Evolutionary conservation across 116 monocot genomes (phyloP), one percentile per base, ranked within the genome.

Genomic region (Cymodocea nodosa): DNA sequence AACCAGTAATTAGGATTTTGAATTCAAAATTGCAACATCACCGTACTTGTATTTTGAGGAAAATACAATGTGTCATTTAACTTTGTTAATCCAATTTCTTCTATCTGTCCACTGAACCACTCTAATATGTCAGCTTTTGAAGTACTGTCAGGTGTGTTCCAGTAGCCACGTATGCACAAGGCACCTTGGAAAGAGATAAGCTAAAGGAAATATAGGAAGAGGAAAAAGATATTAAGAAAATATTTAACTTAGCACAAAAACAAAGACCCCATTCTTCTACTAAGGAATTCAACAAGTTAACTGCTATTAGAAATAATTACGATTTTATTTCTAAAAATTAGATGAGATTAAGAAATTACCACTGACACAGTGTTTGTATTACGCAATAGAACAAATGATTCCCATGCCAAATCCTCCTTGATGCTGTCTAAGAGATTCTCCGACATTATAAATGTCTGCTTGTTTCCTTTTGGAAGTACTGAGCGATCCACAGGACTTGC

Each of bases 331-430:
- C 44, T 44, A 44, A 11, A 44, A 44, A 11, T 44, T 44, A 44
- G 44, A 44, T 11, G 4, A 44, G 6, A 8, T 11, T 11, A 44
- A 24, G 36, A 50, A 67, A 70, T 52, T 90, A 90, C 94, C 87
- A 94, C 87, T 74, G 90, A 85, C 75, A 87, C 83, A 39, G 87
- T 77, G 83, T 90, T 90, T 34, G 94, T 94, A 73, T 90, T 94
- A 9, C 83, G 90, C 71, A 94, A 78, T 50, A 94, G 70, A 61
- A 81, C 81, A 75, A 87, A 94, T 52, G 94, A 85, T 54, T 59
- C 83, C 94, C 94, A 94, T 19, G 94, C 90, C 22, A 90, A 70
- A 75, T 94, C 90, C 72, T 87, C 87, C 67, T 68, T 84, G 16
- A 75, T 56, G 35, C 11, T 54, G 55, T 40, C 75, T 62, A 78